These are phyloP conservation scores for Akanthomyces uredinophilus DNA, from an alignment of 2,329 filamentous ascomycete genomes.

Conservation along the genomic window DNA sequence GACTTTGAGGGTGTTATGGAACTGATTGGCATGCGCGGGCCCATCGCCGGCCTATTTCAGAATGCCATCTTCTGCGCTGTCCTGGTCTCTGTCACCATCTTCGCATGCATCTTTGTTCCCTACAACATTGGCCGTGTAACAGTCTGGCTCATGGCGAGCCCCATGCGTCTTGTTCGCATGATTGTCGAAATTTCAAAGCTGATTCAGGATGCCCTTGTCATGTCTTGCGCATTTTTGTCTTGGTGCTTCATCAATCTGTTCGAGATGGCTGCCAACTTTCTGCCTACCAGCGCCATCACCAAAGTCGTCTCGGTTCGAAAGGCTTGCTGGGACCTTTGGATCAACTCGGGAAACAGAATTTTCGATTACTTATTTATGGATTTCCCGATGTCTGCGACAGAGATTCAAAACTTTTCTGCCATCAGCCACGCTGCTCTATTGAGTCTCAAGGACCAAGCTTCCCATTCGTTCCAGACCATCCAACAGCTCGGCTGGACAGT, in stretches of 20 bases:
- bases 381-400: constrained; percentile 48
- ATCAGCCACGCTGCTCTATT: constrained; percentile 67
- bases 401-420: constrained; percentile 72
- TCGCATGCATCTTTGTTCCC: constrained; percentile 80
- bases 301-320: constrained; percentile 31
- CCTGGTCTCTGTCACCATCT: constrained; percentile 80
- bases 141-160: constrained; percentile 74
- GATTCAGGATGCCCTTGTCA: constrained; percentile 68
- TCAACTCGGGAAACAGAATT: constrained; percentile 42
- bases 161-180: constrained; percentile 67
- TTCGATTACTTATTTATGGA: constrained; percentile 46
- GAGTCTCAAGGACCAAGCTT: constrained; percentile 51
- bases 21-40: constrained; percentile 92
- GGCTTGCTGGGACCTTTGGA: constrained; percentile 38
- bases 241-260: constrained; percentile 37
- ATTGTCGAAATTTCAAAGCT: constrained; percentile 72
- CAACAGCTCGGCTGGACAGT: constrained; percentile 39
- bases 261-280: constrained; percentile 32
- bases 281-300: constrained; percentile 27
- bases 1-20: constrained; percentile 96
- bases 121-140: constrained; percentile 88
- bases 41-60: constrained; percentile 82
- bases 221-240: constrained; percentile 53
- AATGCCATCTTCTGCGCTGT: constrained; percentile 93
- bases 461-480: constrained; percentile 34